Conservation (phyloP, 768 basidiomycete species). For the Leccinum uliginosum region DNA sequence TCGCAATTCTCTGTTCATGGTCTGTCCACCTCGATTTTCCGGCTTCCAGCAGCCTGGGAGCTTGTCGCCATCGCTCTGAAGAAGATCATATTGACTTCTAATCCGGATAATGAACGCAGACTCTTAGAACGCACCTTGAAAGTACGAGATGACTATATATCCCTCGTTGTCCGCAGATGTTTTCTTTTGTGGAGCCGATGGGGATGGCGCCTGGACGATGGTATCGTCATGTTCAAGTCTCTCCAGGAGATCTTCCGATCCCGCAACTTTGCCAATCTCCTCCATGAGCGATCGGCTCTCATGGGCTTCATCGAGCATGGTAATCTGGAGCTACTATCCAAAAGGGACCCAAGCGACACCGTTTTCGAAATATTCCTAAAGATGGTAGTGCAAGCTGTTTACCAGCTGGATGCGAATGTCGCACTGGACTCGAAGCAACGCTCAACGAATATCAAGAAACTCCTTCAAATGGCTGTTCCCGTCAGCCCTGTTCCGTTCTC, state of each 20-base stretch:
- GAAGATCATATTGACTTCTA: constrained; percentile 51
- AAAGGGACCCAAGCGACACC: constrained; percentile 54
- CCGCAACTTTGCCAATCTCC: constrained; percentile 71
- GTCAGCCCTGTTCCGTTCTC: constrained; percentile 66
- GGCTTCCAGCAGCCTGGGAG: constrained; percentile 61
- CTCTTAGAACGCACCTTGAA: constrained; percentile 37
- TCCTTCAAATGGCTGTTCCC: constrained; percentile 69
- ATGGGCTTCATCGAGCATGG: constrained; percentile 63
- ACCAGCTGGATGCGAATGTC: constrained; percentile 31
- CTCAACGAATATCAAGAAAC: constrained; percentile 52
- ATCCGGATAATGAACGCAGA: constrained; percentile 39
- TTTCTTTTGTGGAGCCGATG: constrained; percentile 70
- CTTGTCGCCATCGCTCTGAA: constrained; percentile 55
- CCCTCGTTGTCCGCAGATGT: constrained; percentile 66
- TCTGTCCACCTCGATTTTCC: constrained; percentile 33
- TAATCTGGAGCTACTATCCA: constrained; percentile 50
- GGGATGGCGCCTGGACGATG: constrained; percentile 65
- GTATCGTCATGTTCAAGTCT: constrained; percentile 53
- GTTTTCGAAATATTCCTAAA: constrained; percentile 80
- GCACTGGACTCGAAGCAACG: constrained; percentile 31
- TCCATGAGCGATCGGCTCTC: constrained; percentile 57
- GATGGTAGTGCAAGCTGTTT: constrained; percentile 63
- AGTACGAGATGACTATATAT: constrained; percentile 68
- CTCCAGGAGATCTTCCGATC: constrained; percentile 72
- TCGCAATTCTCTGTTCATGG: constrained; percentile 74